phyloP scores from a whole-genome alignment of 768 basidiomycete genomes.

The Pisolithus marmoratus region DNA sequence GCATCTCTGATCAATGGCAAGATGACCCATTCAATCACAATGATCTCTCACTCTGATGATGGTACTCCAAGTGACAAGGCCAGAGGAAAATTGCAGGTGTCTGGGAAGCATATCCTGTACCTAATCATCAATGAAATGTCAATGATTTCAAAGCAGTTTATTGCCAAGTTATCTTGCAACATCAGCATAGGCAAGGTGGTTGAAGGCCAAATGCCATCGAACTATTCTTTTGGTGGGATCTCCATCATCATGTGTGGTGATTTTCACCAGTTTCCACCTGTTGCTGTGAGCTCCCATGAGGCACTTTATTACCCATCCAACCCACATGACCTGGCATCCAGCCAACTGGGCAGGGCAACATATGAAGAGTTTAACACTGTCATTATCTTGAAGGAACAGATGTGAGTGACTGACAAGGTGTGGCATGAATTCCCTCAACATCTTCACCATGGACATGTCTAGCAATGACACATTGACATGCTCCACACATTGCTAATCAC shows the following conservation, averaged over 20 bases:
- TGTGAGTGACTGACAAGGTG: too few relatives aligned
- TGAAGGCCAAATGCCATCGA: background rate
- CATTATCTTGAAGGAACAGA: too few relatives aligned
- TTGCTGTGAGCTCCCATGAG: background rate
- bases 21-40: conserved; percentile 28
- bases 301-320: conserved; percentile 12
- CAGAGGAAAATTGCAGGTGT: background rate
- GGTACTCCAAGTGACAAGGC: background rate
- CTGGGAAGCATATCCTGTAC: background rate
- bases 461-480: too few relatives aligned
- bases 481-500: too few relatives aligned
- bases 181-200: conserved; percentile 8
- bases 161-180: conserved; percentile 17
- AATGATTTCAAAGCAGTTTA: conserved; percentile 28
- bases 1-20: conserved; percentile 34
- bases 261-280: conserved; percentile 29
- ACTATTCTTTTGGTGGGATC: conserved; percentile 30
- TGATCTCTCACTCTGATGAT: conserved; percentile 8
- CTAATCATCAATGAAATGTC: conserved; percentile 36
- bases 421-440: too few relatives aligned
- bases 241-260: conserved; percentile 38
- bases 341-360: too few relatives aligned
- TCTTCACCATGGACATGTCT: too few relatives aligned
- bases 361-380: too few relatives aligned
- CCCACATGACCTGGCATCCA: too few relatives aligned